These are phyloP conservation scores for Yarrowia divulgata DNA, from an alignment of 805 yeast species.

Conservation along the genomic window DNA sequence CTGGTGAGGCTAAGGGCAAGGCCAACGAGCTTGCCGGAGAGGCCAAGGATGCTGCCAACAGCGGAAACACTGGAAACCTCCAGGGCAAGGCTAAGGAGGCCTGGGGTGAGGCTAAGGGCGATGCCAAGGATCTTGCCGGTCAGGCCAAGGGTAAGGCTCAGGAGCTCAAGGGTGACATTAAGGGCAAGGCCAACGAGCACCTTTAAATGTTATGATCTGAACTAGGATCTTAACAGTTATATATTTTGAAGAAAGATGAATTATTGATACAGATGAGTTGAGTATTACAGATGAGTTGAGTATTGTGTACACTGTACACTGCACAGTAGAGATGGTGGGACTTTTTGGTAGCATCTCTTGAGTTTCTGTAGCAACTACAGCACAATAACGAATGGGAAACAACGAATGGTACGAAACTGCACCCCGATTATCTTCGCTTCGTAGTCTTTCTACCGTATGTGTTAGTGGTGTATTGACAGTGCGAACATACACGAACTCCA, in stretches of 20 bases:
- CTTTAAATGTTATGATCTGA: not conserved
- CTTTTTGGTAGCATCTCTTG: too few relatives aligned
- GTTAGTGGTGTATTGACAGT: too few relatives aligned
- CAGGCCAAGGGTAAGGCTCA: constrained; percentile 30
- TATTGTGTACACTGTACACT: too few relatives aligned
- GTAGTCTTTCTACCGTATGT: too few relatives aligned
- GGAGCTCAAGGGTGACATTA: constrained; percentile 28
- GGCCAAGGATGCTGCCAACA: constrained; percentile 21
- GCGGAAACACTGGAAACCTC: constrained; percentile 4
- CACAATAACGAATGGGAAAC: too few relatives aligned
- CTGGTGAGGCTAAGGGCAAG: constrained; percentile 34
- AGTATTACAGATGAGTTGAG: too few relatives aligned
- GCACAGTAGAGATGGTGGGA: too few relatives aligned
- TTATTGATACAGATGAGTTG: not conserved
- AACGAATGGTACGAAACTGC: too few relatives aligned
- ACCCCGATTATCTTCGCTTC: too few relatives aligned
- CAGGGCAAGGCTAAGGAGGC: constrained; percentile 38
- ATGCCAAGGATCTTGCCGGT: constrained; percentile 35
- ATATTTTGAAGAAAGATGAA: not conserved
- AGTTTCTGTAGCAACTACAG: too few relatives aligned
- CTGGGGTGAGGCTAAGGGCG: constrained; percentile 27
- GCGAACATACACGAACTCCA: too few relatives aligned
- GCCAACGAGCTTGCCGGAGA: constrained; percentile 24
- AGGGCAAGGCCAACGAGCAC: constrained; percentile 37
- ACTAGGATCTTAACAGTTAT: not conserved